Evolutionary conservation across 768 basidiomycete species (phyloP), one percentile per base, ranked within the genome.

Genomic region (Rubroboletus satanas): DNA sequence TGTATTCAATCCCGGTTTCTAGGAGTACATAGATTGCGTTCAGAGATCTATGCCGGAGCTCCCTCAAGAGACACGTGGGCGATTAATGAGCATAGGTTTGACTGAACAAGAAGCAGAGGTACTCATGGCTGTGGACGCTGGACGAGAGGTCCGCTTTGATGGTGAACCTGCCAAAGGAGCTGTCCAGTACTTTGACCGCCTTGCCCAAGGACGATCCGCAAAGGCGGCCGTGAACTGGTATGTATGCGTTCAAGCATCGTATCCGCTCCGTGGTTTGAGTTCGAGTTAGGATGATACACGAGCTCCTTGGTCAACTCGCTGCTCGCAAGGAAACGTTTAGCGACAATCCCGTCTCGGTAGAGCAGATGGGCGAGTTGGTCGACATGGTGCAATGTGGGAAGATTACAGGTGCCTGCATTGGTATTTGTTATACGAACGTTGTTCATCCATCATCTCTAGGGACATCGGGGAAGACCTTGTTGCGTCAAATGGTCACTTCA

Each of bases 141-240:
- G 80, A 3, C 75, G 77, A 10, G 84, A 87, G 33, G 77, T 88
- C 17, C 76, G 73, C 12, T 83, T 77, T 56, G 88, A 90, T 58
- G 87, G 87, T 0, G 78, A 73, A 56, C 66, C 70, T 1, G 70
- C 72, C 10, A 61, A 60, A 10, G 81, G 83, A 7, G 89, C 85
- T 1, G 79, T 96, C 4, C 73, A 77, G 4, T 98, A 90, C 71
- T 98, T 97, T 65, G 91, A 97, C 64, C 72, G 59, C n/a, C 71
- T 93, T 39, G 73, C 79, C 0, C 54, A 67, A 29, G 75, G 73
- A 11, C 73, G 88, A 48, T 79, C 88, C 54, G 83, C 90, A 0
- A 88, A 86, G 62, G 71, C 78, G 5, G 90, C 85, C 15, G 79
- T 87, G 17, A 98, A 98, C 66, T 98, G 94, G 96, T 93, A 53